Evolutionary conservation across 2,329 filamentous ascomycete genomes (phyloP).

Genomic region (Neodidymelliopsis sp.): DNA sequence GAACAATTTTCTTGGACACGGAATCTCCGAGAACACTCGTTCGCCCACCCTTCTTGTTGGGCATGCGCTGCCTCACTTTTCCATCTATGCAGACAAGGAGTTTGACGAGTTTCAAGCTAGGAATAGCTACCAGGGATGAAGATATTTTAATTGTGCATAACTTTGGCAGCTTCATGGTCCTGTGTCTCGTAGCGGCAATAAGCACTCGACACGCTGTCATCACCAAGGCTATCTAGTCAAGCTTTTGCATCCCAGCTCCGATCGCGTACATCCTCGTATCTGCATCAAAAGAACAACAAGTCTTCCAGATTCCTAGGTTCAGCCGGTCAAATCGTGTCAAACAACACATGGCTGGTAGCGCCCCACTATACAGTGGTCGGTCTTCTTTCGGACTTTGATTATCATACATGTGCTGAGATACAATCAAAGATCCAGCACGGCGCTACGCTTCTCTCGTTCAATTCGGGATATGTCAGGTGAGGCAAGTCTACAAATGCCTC

Average conservation of each 20-base stretch:
- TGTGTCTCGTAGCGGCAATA: not conserved
- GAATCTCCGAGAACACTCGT: constrained; percentile 6
- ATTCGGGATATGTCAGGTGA: constrained; percentile 2
- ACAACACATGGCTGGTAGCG: constrained; percentile 2
- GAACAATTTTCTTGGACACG: not conserved
- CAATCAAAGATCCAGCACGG: not conserved
- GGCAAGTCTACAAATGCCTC: not conserved
- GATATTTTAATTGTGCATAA: not conserved
- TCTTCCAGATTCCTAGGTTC: not conserved
- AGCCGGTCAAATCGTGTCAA: not conserved
- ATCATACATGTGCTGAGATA: not conserved
- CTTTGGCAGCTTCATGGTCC: not conserved
- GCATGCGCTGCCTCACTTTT: constrained; percentile 2
- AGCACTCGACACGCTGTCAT: not conserved
- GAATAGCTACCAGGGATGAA: not conserved
- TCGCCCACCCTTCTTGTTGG: constrained; percentile 12
- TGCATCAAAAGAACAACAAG: not conserved
- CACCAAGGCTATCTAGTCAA: not conserved
- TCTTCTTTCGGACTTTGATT: not conserved
- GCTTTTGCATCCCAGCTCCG: not conserved
- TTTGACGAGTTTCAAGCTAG: not conserved
- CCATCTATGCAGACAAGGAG: not conserved
- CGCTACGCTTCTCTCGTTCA: not conserved
- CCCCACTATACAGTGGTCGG: not conserved
- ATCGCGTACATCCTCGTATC: not conserved